Conservation (phyloP, 2,329 filamentous ascomycete species). For the Pseudomassariella vexata region DNA sequence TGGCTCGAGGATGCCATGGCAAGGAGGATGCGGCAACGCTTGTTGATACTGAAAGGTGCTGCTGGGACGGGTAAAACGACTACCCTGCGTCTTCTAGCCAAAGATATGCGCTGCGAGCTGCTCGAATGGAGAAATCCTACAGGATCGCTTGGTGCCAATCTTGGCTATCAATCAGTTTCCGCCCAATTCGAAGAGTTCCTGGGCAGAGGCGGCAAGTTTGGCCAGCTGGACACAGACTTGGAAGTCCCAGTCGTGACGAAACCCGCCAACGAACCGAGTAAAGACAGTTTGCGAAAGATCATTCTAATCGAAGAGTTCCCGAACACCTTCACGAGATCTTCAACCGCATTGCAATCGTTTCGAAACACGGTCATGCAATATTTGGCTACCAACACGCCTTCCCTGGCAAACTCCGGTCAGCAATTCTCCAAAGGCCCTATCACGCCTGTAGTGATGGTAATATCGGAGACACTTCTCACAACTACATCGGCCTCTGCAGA, state of each 20-base stretch:
- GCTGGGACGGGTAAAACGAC: slow-evolving; percentile 93
- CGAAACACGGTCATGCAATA: slow-evolving; percentile 70
- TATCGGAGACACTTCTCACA: slow-evolving; percentile 85
- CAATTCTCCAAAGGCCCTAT: slow-evolving; percentile 38
- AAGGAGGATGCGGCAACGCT: slow-evolving; percentile 60
- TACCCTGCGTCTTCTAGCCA: slow-evolving; percentile 71
- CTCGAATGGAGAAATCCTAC: slow-evolving; percentile 88
- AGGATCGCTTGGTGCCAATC: slow-evolving; percentile 48
- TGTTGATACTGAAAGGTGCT: slow-evolving; percentile 82
- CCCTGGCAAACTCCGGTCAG: slow-evolving; percentile 40
- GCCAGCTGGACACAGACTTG: slow-evolving; percentile 52
- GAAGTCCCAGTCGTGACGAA: slow-evolving; percentile 13
- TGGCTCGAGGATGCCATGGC: slow-evolving; percentile 75
- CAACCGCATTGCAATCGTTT: slow-evolving; percentile 62
- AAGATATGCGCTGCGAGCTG: slow-evolving; percentile 69
- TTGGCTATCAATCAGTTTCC: slow-evolving; percentile 64
- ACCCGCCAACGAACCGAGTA: slow-evolving; percentile 4
- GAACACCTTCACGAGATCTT: slow-evolving; percentile 64
- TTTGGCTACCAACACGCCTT: slow-evolving; percentile 61
- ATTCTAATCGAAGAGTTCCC: slow-evolving; percentile 81
- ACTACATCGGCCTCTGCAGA: slow-evolving; percentile 81
- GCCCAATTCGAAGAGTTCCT: slow-evolving; percentile 91
- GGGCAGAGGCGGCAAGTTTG: slow-evolving; percentile 72
- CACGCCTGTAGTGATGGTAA: slow-evolving; percentile 77
- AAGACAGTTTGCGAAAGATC: slow-evolving; percentile 39